Percentiles rank a stretch among this genome's conserved stretches.
Evolutionary conservation across 345 rosid genomes (phyloP).

Genomic region (Alliaria petiolata): DNA sequence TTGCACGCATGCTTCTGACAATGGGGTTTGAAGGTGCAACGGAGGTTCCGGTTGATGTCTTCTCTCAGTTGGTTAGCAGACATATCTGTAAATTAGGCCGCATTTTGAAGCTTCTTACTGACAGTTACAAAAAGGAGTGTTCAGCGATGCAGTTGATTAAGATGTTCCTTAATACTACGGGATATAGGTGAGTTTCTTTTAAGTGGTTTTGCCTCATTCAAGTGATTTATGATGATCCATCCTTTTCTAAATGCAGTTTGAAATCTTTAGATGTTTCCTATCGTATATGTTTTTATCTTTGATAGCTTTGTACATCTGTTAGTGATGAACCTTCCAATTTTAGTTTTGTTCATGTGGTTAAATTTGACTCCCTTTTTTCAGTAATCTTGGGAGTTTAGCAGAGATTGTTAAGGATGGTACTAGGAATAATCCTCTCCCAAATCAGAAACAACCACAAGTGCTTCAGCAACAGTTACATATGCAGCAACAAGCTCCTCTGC

Average conservation of each 20-base stretch:
- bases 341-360: no score
- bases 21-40: conserved; percentile 78
- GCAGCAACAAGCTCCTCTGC: conserved; percentile 61
- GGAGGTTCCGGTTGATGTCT: conserved; percentile 74
- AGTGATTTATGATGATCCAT: no score
- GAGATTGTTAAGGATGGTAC: conserved; percentile 79
- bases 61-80: conserved; percentile 65
- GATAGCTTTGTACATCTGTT: no score
- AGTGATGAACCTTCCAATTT: no score
- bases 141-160: conserved; percentile 75
- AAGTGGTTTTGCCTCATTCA: no score
- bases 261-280: no score
- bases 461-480: conserved; percentile 64
- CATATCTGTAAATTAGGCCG: conserved; percentile 73
- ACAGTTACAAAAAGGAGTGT: conserved; percentile 80
- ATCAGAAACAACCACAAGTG: conserved; percentile 61
- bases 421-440: conserved; percentile 45
- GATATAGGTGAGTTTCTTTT: conserved; percentile 52
- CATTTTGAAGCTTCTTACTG: conserved; percentile 67
- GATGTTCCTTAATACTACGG: conserved; percentile 80
- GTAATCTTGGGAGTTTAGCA: conserved; percentile 60
- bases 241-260: no score
- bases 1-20: conserved; percentile 51
- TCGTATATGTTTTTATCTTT: no score
- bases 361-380: no score